Evolutionary conservation across 148 eudicot species (phyloP).

Genomic region (Euryodendron excelsum): DNA sequence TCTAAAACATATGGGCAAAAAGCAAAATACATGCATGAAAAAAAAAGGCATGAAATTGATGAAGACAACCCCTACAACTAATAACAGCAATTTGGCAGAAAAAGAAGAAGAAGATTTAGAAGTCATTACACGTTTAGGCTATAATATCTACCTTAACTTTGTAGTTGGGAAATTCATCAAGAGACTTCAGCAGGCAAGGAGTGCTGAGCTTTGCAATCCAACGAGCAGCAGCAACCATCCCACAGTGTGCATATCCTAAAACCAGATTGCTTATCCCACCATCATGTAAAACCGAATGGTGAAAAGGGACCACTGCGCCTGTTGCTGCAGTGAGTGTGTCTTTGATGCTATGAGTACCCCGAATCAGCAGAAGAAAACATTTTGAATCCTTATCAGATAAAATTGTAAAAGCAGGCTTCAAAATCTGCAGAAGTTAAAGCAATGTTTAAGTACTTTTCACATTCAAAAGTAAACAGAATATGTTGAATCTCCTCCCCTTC

Average conservation of each 20-base stretch:
- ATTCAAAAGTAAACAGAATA: neutral
- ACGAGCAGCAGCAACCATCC: slow-evolving; percentile 99
- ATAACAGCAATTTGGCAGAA: neutral
- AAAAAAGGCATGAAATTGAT: neutral
- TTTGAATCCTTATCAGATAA: slow-evolving; percentile 59
- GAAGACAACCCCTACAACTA: neutral
- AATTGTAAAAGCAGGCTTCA: slow-evolving; percentile 97
- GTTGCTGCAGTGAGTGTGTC: slow-evolving; percentile 95
- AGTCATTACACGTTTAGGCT: neutral
- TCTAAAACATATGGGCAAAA: too few relatives aligned
- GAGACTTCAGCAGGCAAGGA: slow-evolving; percentile 69
- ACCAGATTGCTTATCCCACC: slow-evolving; percentile 86
- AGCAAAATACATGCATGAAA: too few relatives aligned
- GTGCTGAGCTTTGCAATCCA: slow-evolving; percentile 91
- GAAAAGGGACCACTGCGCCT: slow-evolving; percentile 95
- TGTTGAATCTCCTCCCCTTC: neutral
- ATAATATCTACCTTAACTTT: slow-evolving; percentile 51
- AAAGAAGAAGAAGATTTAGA: neutral
- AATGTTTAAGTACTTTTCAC: neutral
- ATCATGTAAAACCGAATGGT: slow-evolving; percentile 87
- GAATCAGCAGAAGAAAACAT: slow-evolving; percentile 81
- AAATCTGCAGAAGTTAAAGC: slow-evolving; percentile 47
- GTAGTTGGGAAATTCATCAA: slow-evolving; percentile 63
- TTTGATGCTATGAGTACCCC: slow-evolving; percentile 97
- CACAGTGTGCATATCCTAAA: slow-evolving; percentile 96